Conservation (phyloP, 2,329 filamentous ascomycete species). For the Calonectria multiphialidica region DNA sequence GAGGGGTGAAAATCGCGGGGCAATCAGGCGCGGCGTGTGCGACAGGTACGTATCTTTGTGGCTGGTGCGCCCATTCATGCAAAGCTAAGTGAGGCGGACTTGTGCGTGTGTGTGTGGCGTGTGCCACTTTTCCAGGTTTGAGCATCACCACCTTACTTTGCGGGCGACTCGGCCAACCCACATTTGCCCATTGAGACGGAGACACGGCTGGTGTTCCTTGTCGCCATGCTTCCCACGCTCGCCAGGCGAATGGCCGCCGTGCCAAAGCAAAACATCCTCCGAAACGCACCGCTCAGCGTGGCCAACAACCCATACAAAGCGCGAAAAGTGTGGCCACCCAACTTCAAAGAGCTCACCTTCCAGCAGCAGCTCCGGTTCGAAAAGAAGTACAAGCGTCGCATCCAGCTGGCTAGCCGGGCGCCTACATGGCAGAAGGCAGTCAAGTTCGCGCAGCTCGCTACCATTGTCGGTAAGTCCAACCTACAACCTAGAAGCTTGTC, state of each 20-base stretch:
- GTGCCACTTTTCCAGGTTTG: conserved; percentile 27
- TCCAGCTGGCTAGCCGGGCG: conserved; percentile 70
- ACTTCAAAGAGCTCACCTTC: conserved; percentile 76
- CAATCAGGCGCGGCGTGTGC: conserved; percentile 35
- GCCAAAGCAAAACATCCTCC: conserved; percentile 44
- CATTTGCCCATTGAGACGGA: conserved; percentile 27
- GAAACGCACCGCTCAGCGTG: conserved; percentile 47
- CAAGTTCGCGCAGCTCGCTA: conserved; percentile 73
- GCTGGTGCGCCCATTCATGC: conserved; percentile 18
- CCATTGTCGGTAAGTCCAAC: conserved; percentile 62
- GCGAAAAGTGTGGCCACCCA: conserved; percentile 83
- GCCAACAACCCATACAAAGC: conserved; percentile 71
- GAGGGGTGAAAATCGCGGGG: conserved; percentile 55
- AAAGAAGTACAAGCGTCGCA: conserved; percentile 80
- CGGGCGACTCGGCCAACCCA: conserved; percentile 20
- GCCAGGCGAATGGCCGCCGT: conserved; percentile 50
- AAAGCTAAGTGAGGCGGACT: conserved; percentile 35
- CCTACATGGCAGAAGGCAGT: conserved; percentile 75
- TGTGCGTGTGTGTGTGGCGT: no score
- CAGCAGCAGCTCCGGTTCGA: conserved; percentile 85
- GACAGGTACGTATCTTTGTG: conserved; percentile 28
- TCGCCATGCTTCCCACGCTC: conserved; percentile 51
- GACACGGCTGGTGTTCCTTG: neutral
- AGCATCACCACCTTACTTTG: conserved; percentile 20
- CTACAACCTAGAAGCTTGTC: neutral